Conservation (phyloP, 2,329 filamentous ascomycete genomes). For the Berkeleyomyces basicola region DNA sequence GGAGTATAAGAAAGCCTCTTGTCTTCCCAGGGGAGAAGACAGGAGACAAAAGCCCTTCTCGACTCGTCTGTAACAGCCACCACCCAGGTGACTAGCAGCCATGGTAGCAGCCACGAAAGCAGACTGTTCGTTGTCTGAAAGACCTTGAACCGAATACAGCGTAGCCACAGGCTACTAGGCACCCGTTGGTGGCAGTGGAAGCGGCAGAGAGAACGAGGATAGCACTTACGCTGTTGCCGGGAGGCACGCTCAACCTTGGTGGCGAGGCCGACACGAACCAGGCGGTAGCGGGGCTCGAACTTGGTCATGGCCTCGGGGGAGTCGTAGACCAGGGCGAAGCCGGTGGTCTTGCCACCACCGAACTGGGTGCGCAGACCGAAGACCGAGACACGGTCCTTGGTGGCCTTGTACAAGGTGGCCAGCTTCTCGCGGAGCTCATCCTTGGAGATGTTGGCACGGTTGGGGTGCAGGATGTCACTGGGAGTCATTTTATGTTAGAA, state of each 20-base stretch:
- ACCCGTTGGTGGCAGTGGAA: conserved; percentile 8
- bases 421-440: conserved; percentile 95
- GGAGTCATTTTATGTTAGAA: conserved; percentile 15
- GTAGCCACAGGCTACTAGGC: background rate
- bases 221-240: conserved; percentile 93
- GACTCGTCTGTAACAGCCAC: conserved; percentile 11
- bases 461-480: conserved; percentile 99
- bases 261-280: conserved; percentile 82
- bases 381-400: conserved; percentile 93
- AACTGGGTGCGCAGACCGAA: conserved; percentile 98
- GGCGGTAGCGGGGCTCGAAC: conserved; percentile 97
- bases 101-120: background rate
- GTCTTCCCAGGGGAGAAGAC: conserved; percentile 10
- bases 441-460: conserved; percentile 97
- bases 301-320: conserved; percentile 98
- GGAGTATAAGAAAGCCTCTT: conserved; percentile 12
- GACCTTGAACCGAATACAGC: background rate
- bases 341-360: conserved; percentile 99
- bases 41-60: conserved; percentile 13
- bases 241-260: conserved; percentile 92
- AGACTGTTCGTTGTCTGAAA: background rate
- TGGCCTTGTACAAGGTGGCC: conserved; percentile 89
- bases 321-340: conserved; percentile 98
- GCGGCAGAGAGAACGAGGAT: conserved; percentile 14
- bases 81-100: background rate